Base-by-base conservation (phyloP, 2,329 filamentous ascomycete genomes). In the Dissoconium aciculare region DNA sequence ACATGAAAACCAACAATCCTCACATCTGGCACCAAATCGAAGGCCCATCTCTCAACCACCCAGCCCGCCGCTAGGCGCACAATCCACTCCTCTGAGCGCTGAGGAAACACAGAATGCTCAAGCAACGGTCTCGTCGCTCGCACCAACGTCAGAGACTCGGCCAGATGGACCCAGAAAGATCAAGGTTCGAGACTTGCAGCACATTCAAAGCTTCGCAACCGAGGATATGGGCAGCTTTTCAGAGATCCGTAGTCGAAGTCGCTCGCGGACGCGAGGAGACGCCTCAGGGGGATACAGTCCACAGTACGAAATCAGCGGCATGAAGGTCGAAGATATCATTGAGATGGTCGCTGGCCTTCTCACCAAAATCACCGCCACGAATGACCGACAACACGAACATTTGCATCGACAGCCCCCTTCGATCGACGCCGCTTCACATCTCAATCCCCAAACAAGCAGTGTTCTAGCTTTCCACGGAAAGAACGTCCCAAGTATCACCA, bases 401-500 rank as follows among this genome's bases (percentile, higher is more conserved):
- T 59, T 93, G 42, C 83, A 94, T 56, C 73, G 83, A 33, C 69
- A 74, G 37, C 70, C 79, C 37, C 69, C 73, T 4, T 63, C 70
- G 5, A 60, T 71, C 4, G 72, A 71, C 41, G 66, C 65, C 27
- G 60, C 69, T 5, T 57, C 62, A n/a, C 66, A 66, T 21, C 57
- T 79, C 17, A 73, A 63, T 42, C 64, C 67, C 13, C 69, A 77
- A 45, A 78, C 68, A 42, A 79, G 62, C 42, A 80, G 64, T 32
- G 87, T 98, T 3, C 67, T 98, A 23, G 87, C 89, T 9, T 98
- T 98, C 46, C 89, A 98, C 51, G 89, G 89, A 43, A 95, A 94
- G 60, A 98, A 98, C 43, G 81, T 95, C 8, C 89, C 89, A 1
- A 89, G 80, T 50, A 98, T 98, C 47, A 93, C 85, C 12, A 95